phyloP scores from a whole-genome alignment of 2,329 filamentous ascomycete species.

The Claviceps lovelessii region DNA sequence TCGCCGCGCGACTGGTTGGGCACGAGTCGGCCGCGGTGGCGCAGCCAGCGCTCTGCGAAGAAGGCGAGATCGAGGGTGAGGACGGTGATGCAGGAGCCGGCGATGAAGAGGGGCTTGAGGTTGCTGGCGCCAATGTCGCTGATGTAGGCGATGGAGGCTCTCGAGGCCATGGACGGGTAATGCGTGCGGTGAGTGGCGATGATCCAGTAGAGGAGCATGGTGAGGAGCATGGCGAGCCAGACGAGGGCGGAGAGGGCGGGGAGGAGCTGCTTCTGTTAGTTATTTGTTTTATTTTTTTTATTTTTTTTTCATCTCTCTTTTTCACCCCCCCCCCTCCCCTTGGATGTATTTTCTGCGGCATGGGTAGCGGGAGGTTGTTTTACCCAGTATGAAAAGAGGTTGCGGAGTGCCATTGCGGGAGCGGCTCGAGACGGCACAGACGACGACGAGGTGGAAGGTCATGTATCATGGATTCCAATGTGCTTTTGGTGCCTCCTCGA shows the following conservation, averaged over 20 bases:
- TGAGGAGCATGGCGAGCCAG: constrained; percentile 55
- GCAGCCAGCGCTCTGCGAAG: constrained; percentile 67
- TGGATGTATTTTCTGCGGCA: no score
- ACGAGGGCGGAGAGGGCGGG: constrained; percentile 52
- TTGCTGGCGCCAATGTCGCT: constrained; percentile 47
- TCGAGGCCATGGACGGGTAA: constrained; percentile 45
- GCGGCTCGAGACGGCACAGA: background rate
- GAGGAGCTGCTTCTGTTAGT: constrained; percentile 32
- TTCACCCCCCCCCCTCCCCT: background rate
- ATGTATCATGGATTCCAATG: no score
- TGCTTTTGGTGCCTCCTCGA: background rate
- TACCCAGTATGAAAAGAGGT: constrained; percentile 28
- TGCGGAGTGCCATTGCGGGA: constrained; percentile 17
- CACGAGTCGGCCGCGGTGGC: constrained; percentile 64
- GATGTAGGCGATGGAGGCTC: constrained; percentile 56
- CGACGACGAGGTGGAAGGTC: background rate
- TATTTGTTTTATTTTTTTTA: background rate
- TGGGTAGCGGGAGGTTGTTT: background rate
- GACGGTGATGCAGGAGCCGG: constrained; percentile 55
- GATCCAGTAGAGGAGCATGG: constrained; percentile 57
- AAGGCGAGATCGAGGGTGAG: constrained; percentile 73
- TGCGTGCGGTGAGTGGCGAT: constrained; percentile 35
- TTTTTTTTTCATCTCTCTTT: background rate
- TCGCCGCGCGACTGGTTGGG: constrained; percentile 52
- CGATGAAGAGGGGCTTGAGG: constrained; percentile 67